Conservation (phyloP, 1,284 basidiomycete species). For the Marasmius sp. region DNA sequence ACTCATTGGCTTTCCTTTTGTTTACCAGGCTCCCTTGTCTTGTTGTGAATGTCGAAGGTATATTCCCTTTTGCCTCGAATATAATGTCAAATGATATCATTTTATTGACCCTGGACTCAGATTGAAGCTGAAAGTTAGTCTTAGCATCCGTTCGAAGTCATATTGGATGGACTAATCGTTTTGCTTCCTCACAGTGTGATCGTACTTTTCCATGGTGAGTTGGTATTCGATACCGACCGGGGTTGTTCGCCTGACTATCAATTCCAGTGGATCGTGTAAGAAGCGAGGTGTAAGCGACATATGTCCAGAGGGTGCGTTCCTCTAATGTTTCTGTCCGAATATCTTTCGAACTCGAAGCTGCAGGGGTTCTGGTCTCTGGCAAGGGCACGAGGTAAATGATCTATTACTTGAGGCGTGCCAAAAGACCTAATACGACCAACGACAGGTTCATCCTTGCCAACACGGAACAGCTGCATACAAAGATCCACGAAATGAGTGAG, state of each 20-base stretch:
- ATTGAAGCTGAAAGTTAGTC: constrained; percentile 47
- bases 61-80: constrained; percentile 13
- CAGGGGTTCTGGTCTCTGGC: constrained; percentile 73
- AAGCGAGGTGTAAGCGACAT: constrained; percentile 67
- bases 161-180: not conserved
- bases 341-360: not conserved
- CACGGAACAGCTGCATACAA: constrained; percentile 69
- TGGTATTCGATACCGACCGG: not conserved
- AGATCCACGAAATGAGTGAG: constrained; percentile 68
- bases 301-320: constrained; percentile 59
- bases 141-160: constrained; percentile 2
- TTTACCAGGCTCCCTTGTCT: constrained; percentile 41
- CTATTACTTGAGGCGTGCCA: not conserved
- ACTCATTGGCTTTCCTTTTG: not conserved
- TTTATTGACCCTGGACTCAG: constrained; percentile 24
- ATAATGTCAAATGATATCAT: not conserved
- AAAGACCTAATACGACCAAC: not conserved
- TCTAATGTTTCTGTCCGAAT: constrained; percentile 4
- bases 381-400: constrained; percentile 61
- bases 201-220: constrained; percentile 54
- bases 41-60: constrained; percentile 64
- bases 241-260: not conserved
- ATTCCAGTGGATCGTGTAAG: constrained; percentile 39
- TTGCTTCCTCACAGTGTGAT: constrained; percentile 45
- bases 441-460: constrained; percentile 70